Evolutionary conservation across 1,284 basidiomycete species (phyloP), one percentile per base, ranked within the genome.

Genomic region (Cutaneotrichosporon sp.): DNA sequence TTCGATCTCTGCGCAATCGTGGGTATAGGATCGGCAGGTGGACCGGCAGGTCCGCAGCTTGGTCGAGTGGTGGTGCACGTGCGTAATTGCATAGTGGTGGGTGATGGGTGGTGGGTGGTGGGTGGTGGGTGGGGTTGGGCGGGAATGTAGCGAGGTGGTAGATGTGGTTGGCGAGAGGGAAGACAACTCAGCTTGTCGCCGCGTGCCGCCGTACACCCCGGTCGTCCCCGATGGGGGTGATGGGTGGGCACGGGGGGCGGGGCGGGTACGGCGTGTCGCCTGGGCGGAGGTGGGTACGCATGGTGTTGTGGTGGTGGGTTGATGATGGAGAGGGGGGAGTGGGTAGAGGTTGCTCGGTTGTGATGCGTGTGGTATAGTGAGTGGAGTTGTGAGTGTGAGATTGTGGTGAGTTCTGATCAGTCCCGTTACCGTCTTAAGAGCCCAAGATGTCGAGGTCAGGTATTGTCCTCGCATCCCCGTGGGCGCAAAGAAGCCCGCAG

Each of bases 261-360:
- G 57, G 57, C 9, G 57, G 57, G 31, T 58, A 58, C 4, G 46
- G 57, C n/a, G 57, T 58, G 46, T 58, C 57, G 30, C 57, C 57
- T 31, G 57, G 57, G 10, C 57, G 16, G n/a, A 38, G 53, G 42
- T n/a, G 14, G 16, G 42, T 18, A 18, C 18, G 42, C 6, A 18
- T 16, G 16, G n/a, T 46, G 18, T 13, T 46, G 42, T 46, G 42
- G 42, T 46, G 16, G 40, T 42, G 40, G 40, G 40, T 42, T 9
- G 40, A 5, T 5, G 40, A 9, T 14, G 9, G 10, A 13, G 11
- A 13, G 14, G 2, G 11, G 10, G 10, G 5, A 42, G 40, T 13
- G 11, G 40, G 14, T 13, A 13, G 14, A 13, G 5, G 40, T 9
- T 42, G 40, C 26, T 26, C 14, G 40, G 40, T 42, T 13, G 11